Evolutionary conservation across 177 flowering plant genomes (phyloP), one percentile per base, ranked within the genome.

Genomic region (Vitis hybrid): DNA sequence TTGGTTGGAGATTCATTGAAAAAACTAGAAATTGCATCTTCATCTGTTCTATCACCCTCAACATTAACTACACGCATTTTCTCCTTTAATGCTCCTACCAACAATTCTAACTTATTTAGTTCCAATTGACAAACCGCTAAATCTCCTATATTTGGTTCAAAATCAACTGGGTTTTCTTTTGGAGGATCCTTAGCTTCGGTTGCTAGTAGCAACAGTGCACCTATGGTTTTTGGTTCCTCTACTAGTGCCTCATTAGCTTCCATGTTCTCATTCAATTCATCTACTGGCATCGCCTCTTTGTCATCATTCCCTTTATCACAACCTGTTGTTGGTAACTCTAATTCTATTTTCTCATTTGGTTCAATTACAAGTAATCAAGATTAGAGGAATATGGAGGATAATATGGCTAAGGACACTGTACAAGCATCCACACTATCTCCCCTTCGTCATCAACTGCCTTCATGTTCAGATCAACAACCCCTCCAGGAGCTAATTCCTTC

Each of bases 361-460:
- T 69, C 85, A 48, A 48, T 83, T 5, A 53, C 85, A 6, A 65
- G 53, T 59, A 85, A 77, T 68, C 76, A 81, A 73, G 89, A 89
- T 73, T 97, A 90, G 80, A 90, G 88, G 92, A 90, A 61, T 68
- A 81, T 83, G 84, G 99, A 91, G 70, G 98, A 94, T 70, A 88
- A 87, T 77, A 95, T 95, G 98, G 97, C 94, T 0, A 98, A 95
- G 83, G 99, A 94, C 75, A 77, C 89, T 2, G 66, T 84, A 67
- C 96, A 87, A 52, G 76, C 91, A 61, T 50, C 87, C 1, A 58
- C 79, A 6, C 75, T 3, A 35, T 71, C 17, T 8, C 82, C 12
- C 51, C 72, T 3, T 58, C 73, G 2, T 48, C 67, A 15, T 41
- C 57, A 13, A 46, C 82, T 20, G 54, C 68, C 6, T 77, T 73